A percentile compares a stretch with the other conserved stretches of the same genome.
Conservation (phyloP, 225 moss, liverwort and hornwort species). For the Polytrichum commune region DNA sequence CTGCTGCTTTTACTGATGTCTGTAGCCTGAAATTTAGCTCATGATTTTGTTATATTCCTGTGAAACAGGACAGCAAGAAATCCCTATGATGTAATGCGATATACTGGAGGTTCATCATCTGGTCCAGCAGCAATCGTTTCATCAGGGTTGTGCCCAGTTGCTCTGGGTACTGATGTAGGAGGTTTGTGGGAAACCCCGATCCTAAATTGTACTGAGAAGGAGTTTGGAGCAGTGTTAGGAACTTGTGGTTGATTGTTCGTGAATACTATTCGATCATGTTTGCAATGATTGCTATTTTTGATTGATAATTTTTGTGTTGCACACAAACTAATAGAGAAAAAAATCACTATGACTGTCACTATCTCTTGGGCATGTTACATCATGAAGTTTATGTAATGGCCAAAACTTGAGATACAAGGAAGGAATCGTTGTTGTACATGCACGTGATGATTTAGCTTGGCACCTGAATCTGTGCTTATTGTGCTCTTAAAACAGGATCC, state of each 20-base stretch:
- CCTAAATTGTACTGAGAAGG: too few relatives aligned
- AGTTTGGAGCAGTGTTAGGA: too few relatives aligned
- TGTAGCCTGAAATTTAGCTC: not conserved
- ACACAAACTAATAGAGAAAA: too few relatives aligned
- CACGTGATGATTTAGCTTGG: too few relatives aligned
- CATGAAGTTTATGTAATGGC: not conserved
- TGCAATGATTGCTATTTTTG: too few relatives aligned
- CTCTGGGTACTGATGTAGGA: conserved; percentile 93
- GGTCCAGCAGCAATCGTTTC: conserved; percentile 89
- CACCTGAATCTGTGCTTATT: not conserved
- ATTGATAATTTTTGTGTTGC: too few relatives aligned
- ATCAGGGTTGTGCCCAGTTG: conserved; percentile 84
- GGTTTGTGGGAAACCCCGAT: conserved; percentile 37
- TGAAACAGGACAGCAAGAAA: conserved; percentile 79
- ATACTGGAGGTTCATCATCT: conserved; percentile 90
- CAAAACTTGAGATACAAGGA: not conserved
- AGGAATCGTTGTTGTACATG: too few relatives aligned
- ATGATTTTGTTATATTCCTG: conserved; percentile 1
- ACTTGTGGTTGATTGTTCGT: too few relatives aligned
- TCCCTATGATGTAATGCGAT: conserved; percentile 73
- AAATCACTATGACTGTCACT: too few relatives aligned
- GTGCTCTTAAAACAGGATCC: conserved; percentile 60
- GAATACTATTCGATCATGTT: too few relatives aligned
- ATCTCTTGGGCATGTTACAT: too few relatives aligned
- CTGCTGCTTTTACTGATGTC: too few relatives aligned